Conservation (phyloP, 345 rosid species). For the Gossypium longicalyx region DNA sequence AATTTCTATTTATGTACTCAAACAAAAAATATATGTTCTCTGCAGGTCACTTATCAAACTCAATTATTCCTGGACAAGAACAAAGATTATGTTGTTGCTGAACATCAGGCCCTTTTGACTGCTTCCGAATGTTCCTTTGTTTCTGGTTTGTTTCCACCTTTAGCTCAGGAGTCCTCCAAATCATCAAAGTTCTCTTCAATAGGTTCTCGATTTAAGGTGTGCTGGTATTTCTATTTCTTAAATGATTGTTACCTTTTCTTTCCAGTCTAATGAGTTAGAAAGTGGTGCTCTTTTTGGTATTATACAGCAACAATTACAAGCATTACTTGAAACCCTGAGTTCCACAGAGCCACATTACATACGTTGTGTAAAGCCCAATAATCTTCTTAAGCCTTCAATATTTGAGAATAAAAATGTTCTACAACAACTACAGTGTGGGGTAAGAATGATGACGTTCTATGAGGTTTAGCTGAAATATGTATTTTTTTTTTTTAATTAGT, state of each 20-base stretch:
- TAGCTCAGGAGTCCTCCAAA: constrained; percentile 81
- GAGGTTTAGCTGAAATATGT: constrained; percentile 15
- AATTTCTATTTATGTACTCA: constrained; percentile 8
- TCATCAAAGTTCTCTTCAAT: constrained; percentile 94
- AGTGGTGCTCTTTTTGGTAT: constrained; percentile 16
- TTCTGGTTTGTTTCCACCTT: constrained; percentile 67
- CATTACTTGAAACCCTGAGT: constrained; percentile 91
- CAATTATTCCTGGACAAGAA: constrained; percentile 93
- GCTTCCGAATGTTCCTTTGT: constrained; percentile 90
- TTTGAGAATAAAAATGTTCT: constrained; percentile 86
- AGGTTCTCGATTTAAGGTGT: constrained; percentile 97
- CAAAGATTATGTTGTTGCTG: constrained; percentile 98
- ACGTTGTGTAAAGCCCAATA: constrained; percentile 96
- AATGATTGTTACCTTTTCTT: not conserved
- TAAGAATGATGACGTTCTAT: constrained; percentile 33
- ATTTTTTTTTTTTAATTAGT: constrained; percentile 5
- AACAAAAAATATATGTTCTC: not conserved
- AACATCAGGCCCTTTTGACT: constrained; percentile 85
- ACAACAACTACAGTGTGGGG: constrained; percentile 97
- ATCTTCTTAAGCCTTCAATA: constrained; percentile 89
- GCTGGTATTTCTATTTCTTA: constrained; percentile 21
- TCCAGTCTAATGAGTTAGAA: constrained; percentile 11
- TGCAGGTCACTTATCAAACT: constrained; percentile 95
- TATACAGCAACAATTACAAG: constrained; percentile 86
- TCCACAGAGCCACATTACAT: constrained; percentile 96